Evolutionary conservation across 2,329 filamentous ascomycete genomes (phyloP).

Genomic region (Raffaelea deltoideospora): DNA sequence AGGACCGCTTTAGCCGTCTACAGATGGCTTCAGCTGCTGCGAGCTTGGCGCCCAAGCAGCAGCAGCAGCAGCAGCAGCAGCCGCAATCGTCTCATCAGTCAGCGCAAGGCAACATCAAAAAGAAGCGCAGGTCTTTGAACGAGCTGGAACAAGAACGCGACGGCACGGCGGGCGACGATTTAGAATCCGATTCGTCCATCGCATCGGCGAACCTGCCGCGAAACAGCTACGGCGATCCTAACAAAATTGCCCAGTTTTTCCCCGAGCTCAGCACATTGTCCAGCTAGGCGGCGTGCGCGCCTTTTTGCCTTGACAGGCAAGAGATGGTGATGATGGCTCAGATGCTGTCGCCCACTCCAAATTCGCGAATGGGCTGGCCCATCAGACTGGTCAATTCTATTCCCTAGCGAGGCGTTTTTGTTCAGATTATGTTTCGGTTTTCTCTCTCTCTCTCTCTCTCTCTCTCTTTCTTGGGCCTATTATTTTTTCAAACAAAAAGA

Average conservation of each 20-base stretch:
- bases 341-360: too few species aligned
- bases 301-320: too few species aligned
- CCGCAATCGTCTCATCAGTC: slow-evolving; percentile 12
- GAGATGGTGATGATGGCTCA: background rate
- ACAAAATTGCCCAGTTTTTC: slow-evolving; percentile 23
- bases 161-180: background rate
- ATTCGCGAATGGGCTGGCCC: too few species aligned
- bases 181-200: slow-evolving; percentile 8
- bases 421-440: background rate
- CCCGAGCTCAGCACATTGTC: slow-evolving; percentile 17
- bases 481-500: too few species aligned
- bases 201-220: slow-evolving; percentile 15
- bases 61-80: slow-evolving; percentile 4
- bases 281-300: slow-evolving; percentile 6
- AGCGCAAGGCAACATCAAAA: slow-evolving; percentile 23
- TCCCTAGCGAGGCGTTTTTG: background rate
- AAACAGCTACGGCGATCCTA: slow-evolving; percentile 20
- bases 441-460: background rate
- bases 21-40: slow-evolving; percentile 1
- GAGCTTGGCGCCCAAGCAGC: slow-evolving; percentile 3
- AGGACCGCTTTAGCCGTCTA: background rate
- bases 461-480: too few species aligned
- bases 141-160: slow-evolving; percentile 12
- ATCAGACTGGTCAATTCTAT: too few species aligned
- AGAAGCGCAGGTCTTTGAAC: slow-evolving; percentile 20